These are phyloP conservation scores for Massariosphaeria phaeospora DNA, from an alignment of 495 filamentous ascomycete genomes.

Conservation along the genomic window DNA sequence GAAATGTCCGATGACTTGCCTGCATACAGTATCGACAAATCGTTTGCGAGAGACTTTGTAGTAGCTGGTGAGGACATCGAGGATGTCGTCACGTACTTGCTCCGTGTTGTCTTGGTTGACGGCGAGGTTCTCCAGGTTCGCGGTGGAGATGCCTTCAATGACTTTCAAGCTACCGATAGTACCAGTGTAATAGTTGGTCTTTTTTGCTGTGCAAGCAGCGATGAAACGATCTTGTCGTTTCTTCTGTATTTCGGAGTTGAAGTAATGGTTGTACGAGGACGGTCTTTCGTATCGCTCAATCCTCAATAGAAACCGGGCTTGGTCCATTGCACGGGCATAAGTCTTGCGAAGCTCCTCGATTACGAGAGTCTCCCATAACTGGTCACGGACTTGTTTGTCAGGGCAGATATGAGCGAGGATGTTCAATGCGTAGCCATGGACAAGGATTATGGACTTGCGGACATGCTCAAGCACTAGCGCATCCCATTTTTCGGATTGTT, in stretches of 20 bases:
- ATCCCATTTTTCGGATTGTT: constrained; percentile 16
- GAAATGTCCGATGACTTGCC: constrained; percentile 12
- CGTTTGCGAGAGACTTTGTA: constrained; percentile 18
- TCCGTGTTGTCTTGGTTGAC: constrained; percentile 6
- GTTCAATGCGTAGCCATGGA: constrained; percentile 6
- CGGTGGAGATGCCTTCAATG: not conserved
- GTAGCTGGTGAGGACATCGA: constrained; percentile 6
- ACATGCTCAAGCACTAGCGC: constrained; percentile 5
- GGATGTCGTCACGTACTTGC: constrained; percentile 11
- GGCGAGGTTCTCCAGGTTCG: not conserved
- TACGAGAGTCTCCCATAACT: constrained; percentile 10
- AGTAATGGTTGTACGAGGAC: constrained; percentile 17
- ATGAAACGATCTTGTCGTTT: constrained; percentile 1
- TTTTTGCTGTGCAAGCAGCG: too few relatives aligned
- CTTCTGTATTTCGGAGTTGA: constrained; percentile 15
- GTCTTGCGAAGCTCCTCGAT: constrained; percentile 8
- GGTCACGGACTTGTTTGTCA: constrained; percentile 12
- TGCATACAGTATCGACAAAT: constrained; percentile 7
- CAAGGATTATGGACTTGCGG: constrained; percentile 2
- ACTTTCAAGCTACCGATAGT: too few relatives aligned
- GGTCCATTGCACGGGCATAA: constrained; percentile 10
- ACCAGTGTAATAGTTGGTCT: too few relatives aligned
- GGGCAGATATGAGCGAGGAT: constrained; percentile 1
- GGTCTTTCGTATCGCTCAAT: constrained; percentile 9
- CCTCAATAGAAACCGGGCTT: constrained; percentile 10